Base-by-base conservation (phyloP, 305 asterid genomes). In the Solanum aculeatissimum region DNA sequence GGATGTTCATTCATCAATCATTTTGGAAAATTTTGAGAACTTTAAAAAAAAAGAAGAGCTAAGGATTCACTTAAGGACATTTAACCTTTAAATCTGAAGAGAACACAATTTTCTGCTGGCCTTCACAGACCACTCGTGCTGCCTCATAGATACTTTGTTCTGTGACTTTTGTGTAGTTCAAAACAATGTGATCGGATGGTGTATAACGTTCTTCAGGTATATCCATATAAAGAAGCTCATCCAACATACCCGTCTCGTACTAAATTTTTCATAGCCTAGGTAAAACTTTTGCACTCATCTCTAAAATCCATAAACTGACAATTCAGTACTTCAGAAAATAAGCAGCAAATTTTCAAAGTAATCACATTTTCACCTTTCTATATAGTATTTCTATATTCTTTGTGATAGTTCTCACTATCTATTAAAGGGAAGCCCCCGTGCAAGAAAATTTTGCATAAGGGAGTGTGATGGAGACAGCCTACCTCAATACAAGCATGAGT, bases 11-110 rank as follows among this genome's bases (percentile, higher is more conserved):
- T 40, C n/a, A n/a, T n/a, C n/a, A n/a, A n/a, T n/a, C n/a, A n/a
- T n/a, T n/a, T n/a, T n/a, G n/a, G n/a, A n/a, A n/a, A n/a, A n/a
- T n/a, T n/a, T n/a, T n/a, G n/a, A n/a, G n/a, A n/a, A n/a, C n/a
- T n/a, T n/a, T n/a, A n/a, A n/a, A 43, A 29, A 29, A 2, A 29
- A 29, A 29, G 2, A 29, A 29, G 32, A 29, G 32, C 2, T 29
- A 29, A 29, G 32, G 25, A 54, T 9, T n/a, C 65, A 43, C n/a
- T 14, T 14, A 45, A 19, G 16, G 21, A 42, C 51, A 53, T 62
- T 42, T 70, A 80, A 89, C 95, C 95, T 91, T 92, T 72, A 92
- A 83, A 29, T 91, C 91, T 54, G 88, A 84, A 68, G 92, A 84
- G 84, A 92, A 89, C 35, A 92, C 89, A 42, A 92, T 83, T 65